phyloP scores from a whole-genome alignment of 805 yeast species.

The Jamesozyma jinghongensis region DNA sequence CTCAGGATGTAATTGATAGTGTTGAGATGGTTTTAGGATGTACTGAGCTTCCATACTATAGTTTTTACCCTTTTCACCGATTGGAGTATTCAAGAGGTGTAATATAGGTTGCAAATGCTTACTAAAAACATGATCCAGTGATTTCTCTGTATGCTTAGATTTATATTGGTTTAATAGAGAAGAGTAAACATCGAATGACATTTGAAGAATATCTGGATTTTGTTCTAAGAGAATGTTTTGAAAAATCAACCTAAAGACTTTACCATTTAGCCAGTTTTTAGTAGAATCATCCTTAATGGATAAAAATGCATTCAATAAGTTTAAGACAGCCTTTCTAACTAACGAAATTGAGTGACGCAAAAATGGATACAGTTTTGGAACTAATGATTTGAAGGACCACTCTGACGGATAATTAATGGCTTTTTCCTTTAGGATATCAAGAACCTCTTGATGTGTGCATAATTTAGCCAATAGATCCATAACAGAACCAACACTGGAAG shows the following conservation, averaged over 20 bases:
- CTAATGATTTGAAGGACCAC: constrained; percentile 58
- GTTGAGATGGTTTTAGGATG: constrained; percentile 63
- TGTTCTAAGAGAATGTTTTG: constrained; percentile 89
- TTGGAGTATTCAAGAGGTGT: constrained; percentile 78
- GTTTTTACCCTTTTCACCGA: constrained; percentile 84
- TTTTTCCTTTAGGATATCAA: constrained; percentile 57
- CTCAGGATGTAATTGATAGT: constrained; percentile 28
- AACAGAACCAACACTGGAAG: constrained; percentile 91
- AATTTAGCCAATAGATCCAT: constrained; percentile 88
- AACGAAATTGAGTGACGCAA: constrained; percentile 87
- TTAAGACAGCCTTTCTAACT: constrained; percentile 80
- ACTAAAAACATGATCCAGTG: constrained; percentile 45
- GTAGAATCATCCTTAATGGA: constrained; percentile 42
- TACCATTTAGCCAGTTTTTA: constrained; percentile 70
- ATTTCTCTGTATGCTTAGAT: constrained; percentile 28
- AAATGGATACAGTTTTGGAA: constrained; percentile 90
- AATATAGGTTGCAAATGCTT: constrained; percentile 53
- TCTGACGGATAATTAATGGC: constrained; percentile 41
- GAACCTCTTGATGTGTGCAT: constrained; percentile 71
- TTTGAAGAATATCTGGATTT: constrained; percentile 56
- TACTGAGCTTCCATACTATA: constrained; percentile 73
- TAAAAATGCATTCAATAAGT: constrained; percentile 70
- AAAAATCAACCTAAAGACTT: constrained; percentile 62
- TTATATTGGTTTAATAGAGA: constrained; percentile 43
- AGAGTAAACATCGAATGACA: constrained; percentile 56